Conservation (phyloP, 257 asterid species). For the Eucommia ulmoides region DNA sequence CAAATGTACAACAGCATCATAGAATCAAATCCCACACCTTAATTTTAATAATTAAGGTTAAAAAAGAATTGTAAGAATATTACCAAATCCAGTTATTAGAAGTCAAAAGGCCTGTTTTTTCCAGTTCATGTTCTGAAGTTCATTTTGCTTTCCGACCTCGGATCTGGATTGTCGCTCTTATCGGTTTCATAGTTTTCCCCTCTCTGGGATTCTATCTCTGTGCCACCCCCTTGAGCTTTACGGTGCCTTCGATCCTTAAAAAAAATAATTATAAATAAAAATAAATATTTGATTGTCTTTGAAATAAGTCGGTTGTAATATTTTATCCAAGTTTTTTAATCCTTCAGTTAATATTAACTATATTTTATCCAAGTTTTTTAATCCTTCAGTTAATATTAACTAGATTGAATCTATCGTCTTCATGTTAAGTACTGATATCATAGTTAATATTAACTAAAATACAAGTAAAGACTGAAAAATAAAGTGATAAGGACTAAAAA, state of each 20-base stretch:
- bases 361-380: too few relatives aligned
- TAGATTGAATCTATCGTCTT: not conserved
- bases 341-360: not conserved
- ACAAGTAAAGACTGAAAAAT: too few relatives aligned
- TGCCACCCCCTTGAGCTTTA: conserved; percentile 52
- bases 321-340: not conserved
- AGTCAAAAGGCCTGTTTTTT: too few relatives aligned
- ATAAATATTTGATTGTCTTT: too few relatives aligned
- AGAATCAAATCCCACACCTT: too few relatives aligned
- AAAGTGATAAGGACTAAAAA: too few relatives aligned
- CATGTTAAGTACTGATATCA: not conserved
- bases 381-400: not conserved
- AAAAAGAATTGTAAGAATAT: too few relatives aligned
- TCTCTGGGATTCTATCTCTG: conserved; percentile 47
- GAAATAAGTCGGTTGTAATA: too few relatives aligned
- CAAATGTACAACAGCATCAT: too few relatives aligned
- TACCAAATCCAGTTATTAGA: too few relatives aligned
- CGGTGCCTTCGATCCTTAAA: conserved; percentile 81
- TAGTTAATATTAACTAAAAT: too few relatives aligned
- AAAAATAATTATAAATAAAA: not conserved
- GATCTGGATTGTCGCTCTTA: conserved; percentile 63
- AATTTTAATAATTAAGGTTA: too few relatives aligned
- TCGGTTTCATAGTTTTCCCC: conserved; percentile 63
- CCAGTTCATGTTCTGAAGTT: conserved; percentile 10
- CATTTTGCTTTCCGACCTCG: conserved; percentile 31